Evolutionary conservation across 73 alveolate species (phyloP), one percentile per base, ranked within the genome.

Genomic region (Breviolum minutum): DNA sequence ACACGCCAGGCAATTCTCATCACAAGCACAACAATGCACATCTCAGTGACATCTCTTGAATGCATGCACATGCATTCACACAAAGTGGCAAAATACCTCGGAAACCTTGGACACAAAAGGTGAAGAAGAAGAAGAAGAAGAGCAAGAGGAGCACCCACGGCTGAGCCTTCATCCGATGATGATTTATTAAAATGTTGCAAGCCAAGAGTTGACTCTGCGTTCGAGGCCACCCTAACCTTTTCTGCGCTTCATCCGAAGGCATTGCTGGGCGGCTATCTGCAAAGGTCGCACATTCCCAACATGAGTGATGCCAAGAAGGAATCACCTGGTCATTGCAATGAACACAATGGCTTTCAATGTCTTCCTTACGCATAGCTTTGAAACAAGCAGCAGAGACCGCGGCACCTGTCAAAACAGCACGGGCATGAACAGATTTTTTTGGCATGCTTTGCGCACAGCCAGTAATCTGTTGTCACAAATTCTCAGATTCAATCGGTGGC

Each of bases 141-240:
- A n/a, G n/a, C n/a, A n/a, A n/a, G n/a, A n/a, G n/a, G n/a, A n/a
- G n/a, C n/a, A n/a, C n/a, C n/a, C n/a, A n/a, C 20, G 30, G 48
- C 63, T 40, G 64, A 76, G 99, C 99, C 99, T 99, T 99, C 95
- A 99, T 99, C 85, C 16, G 73, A 64, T 64, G 73, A 64, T 77
- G 82, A 8, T n/a, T 79, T 79, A 79, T 8, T 79, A 79, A 64
- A 26, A 79, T 79, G 87, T 79, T 79, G 87, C 87, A 79, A 8
- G 87, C 87, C 87, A 26, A n/a, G n/a, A 24, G 32, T 62, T 64
- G 87, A 79, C 87, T n/a, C 87, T n/a, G 66, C 22, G 8, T n/a
- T 12, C 62, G 87, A 12, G 87, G 87, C 87, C 87, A 79, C 32
- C 66, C 87, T 9, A 79, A 26, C 26, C 87, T 9, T 79, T 79